A percentile compares a stretch with the other conserved stretches of the same genome.
These are phyloP conservation scores for Fonsecaea erecta DNA, from an alignment of 2,329 filamentous ascomycete genomes.

Conservation along the genomic window DNA sequence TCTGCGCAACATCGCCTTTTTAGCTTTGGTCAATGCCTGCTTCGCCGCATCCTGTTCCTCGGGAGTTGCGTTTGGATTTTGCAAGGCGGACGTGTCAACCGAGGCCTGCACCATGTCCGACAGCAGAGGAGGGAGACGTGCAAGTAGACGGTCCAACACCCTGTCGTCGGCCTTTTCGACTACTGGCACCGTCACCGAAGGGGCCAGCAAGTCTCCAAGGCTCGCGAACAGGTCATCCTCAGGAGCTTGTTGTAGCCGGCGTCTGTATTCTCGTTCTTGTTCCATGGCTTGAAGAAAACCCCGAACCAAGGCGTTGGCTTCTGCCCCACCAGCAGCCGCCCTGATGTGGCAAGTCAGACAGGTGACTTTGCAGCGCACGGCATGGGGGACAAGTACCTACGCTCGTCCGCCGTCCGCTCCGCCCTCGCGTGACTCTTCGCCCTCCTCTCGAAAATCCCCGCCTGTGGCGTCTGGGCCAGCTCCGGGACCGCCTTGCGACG, in stretches of 20 bases:
- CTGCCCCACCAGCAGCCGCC: conserved; percentile 61
- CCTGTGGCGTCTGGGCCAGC: conserved; percentile 86
- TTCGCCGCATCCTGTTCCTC: conserved; percentile 64
- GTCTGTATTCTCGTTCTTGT: no score
- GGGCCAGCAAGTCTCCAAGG: conserved; percentile 81
- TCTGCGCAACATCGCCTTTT: conserved; percentile 77
- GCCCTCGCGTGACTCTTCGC: conserved; percentile 83
- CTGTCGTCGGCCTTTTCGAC: conserved; percentile 68
- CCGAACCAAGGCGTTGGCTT: conserved; percentile 79
- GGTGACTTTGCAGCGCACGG: conserved; percentile 25
- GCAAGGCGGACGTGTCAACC: conserved; percentile 63
- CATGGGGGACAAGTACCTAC: conserved; percentile 72
- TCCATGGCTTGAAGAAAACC: conserved; percentile 86
- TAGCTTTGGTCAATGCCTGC: conserved; percentile 75
- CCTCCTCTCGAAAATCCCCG: conserved; percentile 89
- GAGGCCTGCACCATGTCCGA: conserved; percentile 75
- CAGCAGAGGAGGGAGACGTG: conserved; percentile 76
- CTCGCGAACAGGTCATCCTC: conserved; percentile 75
- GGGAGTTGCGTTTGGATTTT: conserved; percentile 71
- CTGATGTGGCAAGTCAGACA: conserved; percentile 58
- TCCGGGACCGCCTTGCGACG: conserved; percentile 71
- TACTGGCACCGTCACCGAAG: conserved; percentile 76
- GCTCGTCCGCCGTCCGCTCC: conserved; percentile 97
- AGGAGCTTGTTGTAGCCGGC: conserved; percentile 47
- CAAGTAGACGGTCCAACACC: conserved; percentile 74